Base-by-base conservation (phyloP, 164 flowering plant species). In the Magnolia changhungtana region DNA sequence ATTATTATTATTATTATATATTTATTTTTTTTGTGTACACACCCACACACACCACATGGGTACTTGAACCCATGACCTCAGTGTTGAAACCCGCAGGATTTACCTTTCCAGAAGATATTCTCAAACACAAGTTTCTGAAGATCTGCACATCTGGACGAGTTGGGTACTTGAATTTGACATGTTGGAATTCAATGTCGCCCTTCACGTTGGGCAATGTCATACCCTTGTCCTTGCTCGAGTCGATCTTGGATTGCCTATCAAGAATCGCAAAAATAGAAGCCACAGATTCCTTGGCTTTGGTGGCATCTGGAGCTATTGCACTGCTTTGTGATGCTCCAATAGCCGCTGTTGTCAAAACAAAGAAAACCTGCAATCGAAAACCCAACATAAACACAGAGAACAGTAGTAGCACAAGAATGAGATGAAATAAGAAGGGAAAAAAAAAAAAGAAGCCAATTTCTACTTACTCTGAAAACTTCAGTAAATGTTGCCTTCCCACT, bases 331-430 rank as follows among this genome's bases (percentile, higher is more conserved):
- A 89, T 70, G 89, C 76, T 21, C 90, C 88, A 3, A 82, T 31
- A 49, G 90, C 88, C 20, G 90, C 66, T 45, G 87, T 80, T 23
- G 90, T 83, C 72, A 89, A 63, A 75, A 89, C 92, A 84, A 89
- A 88, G 86, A 89, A 89, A 68, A 89, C 92, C 92, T 89, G 84
- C 82, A 23, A 7, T 27, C 23, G 63, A 27, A 11, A 65, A 49
- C 3, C 7, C 10, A 14, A 37, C 45, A 3, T 37, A 65, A 11
- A 18, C 19, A 50, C 18, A 16, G n/a, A n/a, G n/a, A 29, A 4
- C 24, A 63, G 29, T 27, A 1, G 29, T 27, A 63, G 27, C 19
- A 45, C 14, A n/a, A 50, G 23, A 18, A 27, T 5, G 29, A 14
- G 20, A 8, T 11, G 11, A 23, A 8, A 13, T 45, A 50, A 20